Evolutionary conservation across 192 early-diverging fungal species (phyloP).

Genomic region (Phycomyces nitens): DNA sequence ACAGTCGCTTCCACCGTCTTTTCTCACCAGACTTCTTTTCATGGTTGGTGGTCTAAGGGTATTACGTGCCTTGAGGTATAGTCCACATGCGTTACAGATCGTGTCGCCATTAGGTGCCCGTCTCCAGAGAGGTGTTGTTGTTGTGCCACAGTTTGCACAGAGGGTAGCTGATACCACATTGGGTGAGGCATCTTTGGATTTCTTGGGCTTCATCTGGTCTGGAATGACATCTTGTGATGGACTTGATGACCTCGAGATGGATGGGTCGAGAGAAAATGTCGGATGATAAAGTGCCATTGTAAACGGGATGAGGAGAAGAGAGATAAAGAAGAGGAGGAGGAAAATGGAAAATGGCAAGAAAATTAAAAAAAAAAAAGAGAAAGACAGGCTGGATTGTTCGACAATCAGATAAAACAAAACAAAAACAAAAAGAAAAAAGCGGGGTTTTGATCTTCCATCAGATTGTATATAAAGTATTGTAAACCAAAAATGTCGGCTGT

Average conservation of each 20-base stretch:
- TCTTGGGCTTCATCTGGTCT: not conserved
- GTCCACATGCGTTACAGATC: conserved; percentile 94
- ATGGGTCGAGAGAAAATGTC: not conserved
- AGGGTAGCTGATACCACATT: conserved; percentile 43
- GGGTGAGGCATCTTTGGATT: not conserved
- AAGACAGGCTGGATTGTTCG: too few relatives aligned
- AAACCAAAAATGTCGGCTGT: too few relatives aligned
- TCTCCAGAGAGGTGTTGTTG: conserved; percentile 90
- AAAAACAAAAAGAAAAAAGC: too few relatives aligned
- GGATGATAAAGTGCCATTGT: not conserved
- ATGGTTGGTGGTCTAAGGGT: conserved; percentile 48
- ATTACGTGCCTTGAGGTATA: conserved; percentile 55
- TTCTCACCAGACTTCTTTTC: conserved; percentile 41
- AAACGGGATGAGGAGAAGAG: too few relatives aligned
- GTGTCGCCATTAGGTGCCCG: conserved; percentile 81
- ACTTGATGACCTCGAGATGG: not conserved
- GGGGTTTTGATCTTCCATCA: too few relatives aligned
- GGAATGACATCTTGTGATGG: not conserved
- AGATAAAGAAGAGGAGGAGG: too few relatives aligned
- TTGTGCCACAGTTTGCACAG: conserved; percentile 89
- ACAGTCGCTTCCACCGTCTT: conserved; percentile 27
- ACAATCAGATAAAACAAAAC: too few relatives aligned
- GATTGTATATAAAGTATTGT: too few relatives aligned
- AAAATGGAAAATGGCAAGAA: too few relatives aligned
- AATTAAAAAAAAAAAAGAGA: too few relatives aligned